These are phyloP conservation scores for Coprinopsis strossmayeri DNA, from an alignment of 768 basidiomycete species.

Conservation along the genomic window DNA sequence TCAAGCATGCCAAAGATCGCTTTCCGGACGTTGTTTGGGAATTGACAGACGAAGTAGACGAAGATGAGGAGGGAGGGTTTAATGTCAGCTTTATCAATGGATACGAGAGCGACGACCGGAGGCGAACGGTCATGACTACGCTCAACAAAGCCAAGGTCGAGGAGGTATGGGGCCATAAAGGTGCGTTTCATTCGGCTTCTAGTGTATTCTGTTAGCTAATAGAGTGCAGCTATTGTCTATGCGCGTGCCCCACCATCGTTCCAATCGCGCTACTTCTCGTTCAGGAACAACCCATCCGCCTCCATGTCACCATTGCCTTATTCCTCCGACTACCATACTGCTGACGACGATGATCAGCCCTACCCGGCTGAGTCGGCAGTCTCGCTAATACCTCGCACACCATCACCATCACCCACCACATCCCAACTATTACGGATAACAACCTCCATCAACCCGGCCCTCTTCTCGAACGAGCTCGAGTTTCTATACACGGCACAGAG, in stretches of 20 bases:
- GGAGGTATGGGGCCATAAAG: conserved; percentile 94
- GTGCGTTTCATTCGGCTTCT: conserved; percentile 33
- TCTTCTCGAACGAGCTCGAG: conserved; percentile 89
- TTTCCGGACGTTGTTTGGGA: conserved; percentile 99
- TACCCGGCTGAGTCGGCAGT: conserved; percentile 53
- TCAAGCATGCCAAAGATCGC: conserved; percentile 78
- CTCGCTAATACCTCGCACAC: conserved; percentile 36
- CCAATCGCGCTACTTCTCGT: conserved; percentile 83
- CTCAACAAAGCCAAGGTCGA: conserved; percentile 25
- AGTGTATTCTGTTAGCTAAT: neutral
- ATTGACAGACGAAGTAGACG: conserved; percentile 39
- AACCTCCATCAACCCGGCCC: conserved; percentile 63
- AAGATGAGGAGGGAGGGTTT: conserved; percentile 24
- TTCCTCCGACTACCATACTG: conserved; percentile 29
- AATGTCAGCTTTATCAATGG: neutral
- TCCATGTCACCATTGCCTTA: conserved; percentile 42
- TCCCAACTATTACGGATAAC: conserved; percentile 53
- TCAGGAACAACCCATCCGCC: conserved; percentile 50
- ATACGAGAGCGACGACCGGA: neutral
- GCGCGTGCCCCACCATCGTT: conserved; percentile 91
- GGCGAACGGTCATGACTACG: neutral
- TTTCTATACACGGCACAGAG: conserved; percentile 93
- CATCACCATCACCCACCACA: conserved; percentile 27
- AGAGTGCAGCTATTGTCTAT: conserved; percentile 74
- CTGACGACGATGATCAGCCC: conserved; percentile 14